Conservation (phyloP, 768 basidiomycete genomes). For the Mycena kentingensis region DNA sequence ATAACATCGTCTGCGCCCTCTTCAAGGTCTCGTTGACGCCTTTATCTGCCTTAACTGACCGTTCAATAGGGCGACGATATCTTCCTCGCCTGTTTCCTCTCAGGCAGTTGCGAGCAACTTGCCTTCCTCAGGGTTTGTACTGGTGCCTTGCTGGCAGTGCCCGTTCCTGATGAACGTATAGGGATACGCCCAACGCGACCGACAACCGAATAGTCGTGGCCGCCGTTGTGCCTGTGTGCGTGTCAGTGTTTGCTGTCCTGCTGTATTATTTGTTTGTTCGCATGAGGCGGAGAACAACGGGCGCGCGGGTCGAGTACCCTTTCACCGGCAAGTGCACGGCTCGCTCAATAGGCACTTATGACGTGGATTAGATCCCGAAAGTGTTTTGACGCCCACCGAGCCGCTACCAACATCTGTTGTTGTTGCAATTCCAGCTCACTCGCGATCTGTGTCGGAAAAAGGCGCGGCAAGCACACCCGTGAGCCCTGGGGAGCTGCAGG, state of each 20-base stretch:
- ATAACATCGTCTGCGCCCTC: too few species aligned
- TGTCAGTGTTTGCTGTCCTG: not conserved
- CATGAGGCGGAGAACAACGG: not conserved
- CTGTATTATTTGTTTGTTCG: conserved; percentile 1
- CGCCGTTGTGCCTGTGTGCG: conserved; percentile 7
- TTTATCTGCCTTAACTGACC: too few species aligned
- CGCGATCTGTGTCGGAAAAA: not conserved
- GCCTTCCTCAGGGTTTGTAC: not conserved
- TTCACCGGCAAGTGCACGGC: conserved; percentile 2
- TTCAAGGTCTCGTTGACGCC: too few species aligned
- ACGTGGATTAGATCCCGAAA: conserved; percentile 10
- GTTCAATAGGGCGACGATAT: too few species aligned
- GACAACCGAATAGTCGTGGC: not conserved
- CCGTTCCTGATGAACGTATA: too few species aligned
- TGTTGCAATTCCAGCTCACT: too few species aligned
- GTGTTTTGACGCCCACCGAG: too few species aligned
- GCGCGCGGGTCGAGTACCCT: not conserved
- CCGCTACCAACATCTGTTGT: not conserved
- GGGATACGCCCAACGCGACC: not conserved
- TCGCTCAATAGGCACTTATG: not conserved
- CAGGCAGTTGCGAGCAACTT: not conserved
- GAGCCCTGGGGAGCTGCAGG: conserved; percentile 4
- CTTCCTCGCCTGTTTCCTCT: not conserved
- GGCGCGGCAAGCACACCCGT: not conserved
- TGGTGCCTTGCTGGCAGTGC: not conserved